Evolutionary conservation across 1,284 basidiomycete species (phyloP).

Genomic region (Tilletia walkeri): DNA sequence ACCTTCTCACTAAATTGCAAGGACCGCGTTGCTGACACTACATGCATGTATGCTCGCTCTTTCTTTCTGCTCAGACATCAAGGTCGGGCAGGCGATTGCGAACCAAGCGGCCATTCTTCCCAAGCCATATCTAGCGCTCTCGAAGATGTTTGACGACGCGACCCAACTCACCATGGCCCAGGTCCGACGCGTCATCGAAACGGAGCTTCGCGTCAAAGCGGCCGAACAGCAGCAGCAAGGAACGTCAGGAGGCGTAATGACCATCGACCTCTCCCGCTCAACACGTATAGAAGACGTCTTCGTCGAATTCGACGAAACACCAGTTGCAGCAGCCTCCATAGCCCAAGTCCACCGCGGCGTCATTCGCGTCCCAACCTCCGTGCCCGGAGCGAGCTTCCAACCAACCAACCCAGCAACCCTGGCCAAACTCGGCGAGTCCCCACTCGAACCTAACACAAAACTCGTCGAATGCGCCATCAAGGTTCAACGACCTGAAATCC

Average conservation of each 20-base stretch:
- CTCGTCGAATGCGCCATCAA: constrained; percentile 42
- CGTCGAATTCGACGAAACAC: constrained; percentile 34
- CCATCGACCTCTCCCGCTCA: not conserved
- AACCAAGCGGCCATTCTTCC: constrained; percentile 44
- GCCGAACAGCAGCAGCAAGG: constrained; percentile 27
- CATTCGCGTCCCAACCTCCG: constrained; percentile 9
- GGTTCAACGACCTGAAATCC: constrained; percentile 46
- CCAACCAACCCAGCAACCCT: not conserved
- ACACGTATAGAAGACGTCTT: constrained; percentile 25
- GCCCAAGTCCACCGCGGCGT: constrained; percentile 41
- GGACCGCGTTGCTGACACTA: not conserved
- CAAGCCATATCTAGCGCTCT: constrained; percentile 43
- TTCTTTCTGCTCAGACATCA: constrained; percentile 26
- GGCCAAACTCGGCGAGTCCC: not conserved
- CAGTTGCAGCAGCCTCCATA: constrained; percentile 44
- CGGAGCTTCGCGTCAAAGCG: constrained; percentile 36
- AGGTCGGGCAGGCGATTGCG: constrained; percentile 47
- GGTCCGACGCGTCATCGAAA: constrained; percentile 36
- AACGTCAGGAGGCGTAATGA: constrained; percentile 1
- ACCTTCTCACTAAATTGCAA: not conserved
- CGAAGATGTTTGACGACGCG: constrained; percentile 48
- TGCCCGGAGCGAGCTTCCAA: not conserved
- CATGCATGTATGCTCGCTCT: too few species aligned
- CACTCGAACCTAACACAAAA: constrained; percentile 7
- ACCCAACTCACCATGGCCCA: constrained; percentile 34